Evolutionary conservation across 495 filamentous ascomycete species (phyloP), one percentile per base, ranked within the genome.

Genomic region (Xylaria castorea): DNA sequence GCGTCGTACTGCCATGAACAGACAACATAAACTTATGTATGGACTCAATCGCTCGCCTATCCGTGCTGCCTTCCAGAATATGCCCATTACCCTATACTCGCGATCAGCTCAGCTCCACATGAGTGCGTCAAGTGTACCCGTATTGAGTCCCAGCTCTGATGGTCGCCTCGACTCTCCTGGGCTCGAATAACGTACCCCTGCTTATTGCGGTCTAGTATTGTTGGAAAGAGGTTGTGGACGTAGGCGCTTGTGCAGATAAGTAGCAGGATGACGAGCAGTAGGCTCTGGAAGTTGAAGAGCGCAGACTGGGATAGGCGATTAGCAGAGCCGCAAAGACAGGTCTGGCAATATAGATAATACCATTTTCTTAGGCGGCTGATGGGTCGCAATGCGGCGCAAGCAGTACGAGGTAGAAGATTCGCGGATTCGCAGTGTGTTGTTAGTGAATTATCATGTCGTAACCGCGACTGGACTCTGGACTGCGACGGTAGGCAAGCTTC

Each of bases 41-140:
- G 96, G 97, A 77, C 94, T 97, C 68, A 99, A 82, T 70, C 96
- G 85, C 86, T 99, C 96, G 36, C 96, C 96, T 78, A 99, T 90
- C 73, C 96, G 87, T 40, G 96, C 96, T 72, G 91, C 96, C 81
- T 98, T 98, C 96, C 96, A 99, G 83, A 99, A 97, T 61, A 96
- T 90, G 53, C 95, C 95, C 74, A 93, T 90, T 18, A 97, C 81
- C 30, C 94, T 96, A 78, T 72, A 66, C 38, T 44, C 34, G 48
- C 20, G 32, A 55, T 61, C 30, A 73, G 65, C 58, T 44, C n/a
- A 40, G 40, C 22, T 25, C 73, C 53, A 16, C 40, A 14, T 57
- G n/a, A 44, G 22, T 55, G 46, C 18, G 61, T n/a, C 25, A n/a
- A 40, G 60, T 22, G 25, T 7, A 42, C 55, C 38, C 22, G 32